Conservation (phyloP, 768 basidiomycete species). For the Phylloporus arenicola region DNA sequence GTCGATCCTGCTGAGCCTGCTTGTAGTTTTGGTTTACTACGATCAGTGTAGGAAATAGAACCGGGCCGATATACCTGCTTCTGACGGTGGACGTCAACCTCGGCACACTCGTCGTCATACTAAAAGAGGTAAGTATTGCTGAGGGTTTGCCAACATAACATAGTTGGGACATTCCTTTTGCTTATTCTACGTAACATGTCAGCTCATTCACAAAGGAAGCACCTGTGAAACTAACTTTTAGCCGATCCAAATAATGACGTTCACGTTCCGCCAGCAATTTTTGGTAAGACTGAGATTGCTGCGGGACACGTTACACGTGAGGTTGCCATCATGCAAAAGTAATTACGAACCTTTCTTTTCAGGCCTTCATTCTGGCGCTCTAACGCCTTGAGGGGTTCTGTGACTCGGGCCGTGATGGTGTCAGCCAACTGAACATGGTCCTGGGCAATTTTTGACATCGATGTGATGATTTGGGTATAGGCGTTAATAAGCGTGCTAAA, state of each 20-base stretch:
- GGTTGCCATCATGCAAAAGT: background rate
- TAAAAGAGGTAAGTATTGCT: slow-evolving; percentile 26
- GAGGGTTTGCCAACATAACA: background rate
- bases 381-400: slow-evolving; percentile 55
- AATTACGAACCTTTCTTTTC: slow-evolving; percentile 56
- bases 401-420: slow-evolving; percentile 50
- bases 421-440: slow-evolving; percentile 69
- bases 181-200: slow-evolving; percentile 23
- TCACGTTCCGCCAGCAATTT: slow-evolving; percentile 69
- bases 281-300: slow-evolving; percentile 70
- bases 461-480: slow-evolving; percentile 60
- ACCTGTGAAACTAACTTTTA: slow-evolving; percentile 47
- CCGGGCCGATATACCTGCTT: slow-evolving; percentile 53
- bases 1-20: slow-evolving; percentile 69
- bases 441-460: slow-evolving; percentile 55
- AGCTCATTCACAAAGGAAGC: background rate
- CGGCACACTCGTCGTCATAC: slow-evolving; percentile 77
- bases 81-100: slow-evolving; percentile 68
- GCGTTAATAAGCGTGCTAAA: slow-evolving; percentile 68
- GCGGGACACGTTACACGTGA: slow-evolving; percentile 15
- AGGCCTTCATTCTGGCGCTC: slow-evolving; percentile 60
- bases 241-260: slow-evolving; percentile 56
- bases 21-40: slow-evolving; percentile 2
- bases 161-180: slow-evolving; percentile 23
- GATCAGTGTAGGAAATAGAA: background rate